These are phyloP conservation scores for Cicer cuneatum DNA, from an alignment of 306 rosid species.

Conservation along the genomic window DNA sequence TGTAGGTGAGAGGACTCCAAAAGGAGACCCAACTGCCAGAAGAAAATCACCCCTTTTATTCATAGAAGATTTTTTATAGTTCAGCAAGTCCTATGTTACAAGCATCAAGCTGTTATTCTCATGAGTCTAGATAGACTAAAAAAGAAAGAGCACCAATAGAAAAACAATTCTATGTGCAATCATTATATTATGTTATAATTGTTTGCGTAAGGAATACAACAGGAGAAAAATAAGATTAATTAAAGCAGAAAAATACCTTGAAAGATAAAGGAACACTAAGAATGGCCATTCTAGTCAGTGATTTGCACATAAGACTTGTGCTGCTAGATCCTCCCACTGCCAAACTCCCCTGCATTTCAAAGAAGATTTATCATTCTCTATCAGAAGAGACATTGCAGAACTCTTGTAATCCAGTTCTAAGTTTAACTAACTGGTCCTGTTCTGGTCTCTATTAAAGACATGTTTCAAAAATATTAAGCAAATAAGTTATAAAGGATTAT, in stretches of 20 bases:
- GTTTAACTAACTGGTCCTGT: too few relatives aligned
- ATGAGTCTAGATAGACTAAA: conserved; percentile 31
- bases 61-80: conserved; percentile 57
- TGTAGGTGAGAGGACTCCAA: conserved; percentile 86
- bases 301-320: conserved; percentile 55
- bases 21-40: conserved; percentile 93
- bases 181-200: conserved; percentile 7
- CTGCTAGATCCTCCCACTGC: conserved; percentile 53
- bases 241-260: conserved; percentile 55
- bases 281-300: conserved; percentile 80
- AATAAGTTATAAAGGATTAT: conserved; percentile 33
- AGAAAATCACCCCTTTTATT: conserved; percentile 79
- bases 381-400: not conserved
- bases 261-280: conserved; percentile 70
- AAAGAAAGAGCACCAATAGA: conserved; percentile 39
- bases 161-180: conserved; percentile 21
- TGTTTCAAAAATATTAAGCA: too few relatives aligned
- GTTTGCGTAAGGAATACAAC: conserved; percentile 30
- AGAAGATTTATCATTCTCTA: conserved; percentile 48
- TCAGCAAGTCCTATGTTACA: conserved; percentile 62
- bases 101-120: conserved; percentile 42
- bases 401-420: too few relatives aligned
- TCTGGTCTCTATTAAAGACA: too few relatives aligned
- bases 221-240: conserved; percentile 26
- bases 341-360: conserved; percentile 61